These are phyloP conservation scores for Fusarium sp. DNA, from an alignment of 2,329 filamentous ascomycete species.

Conservation along the genomic window DNA sequence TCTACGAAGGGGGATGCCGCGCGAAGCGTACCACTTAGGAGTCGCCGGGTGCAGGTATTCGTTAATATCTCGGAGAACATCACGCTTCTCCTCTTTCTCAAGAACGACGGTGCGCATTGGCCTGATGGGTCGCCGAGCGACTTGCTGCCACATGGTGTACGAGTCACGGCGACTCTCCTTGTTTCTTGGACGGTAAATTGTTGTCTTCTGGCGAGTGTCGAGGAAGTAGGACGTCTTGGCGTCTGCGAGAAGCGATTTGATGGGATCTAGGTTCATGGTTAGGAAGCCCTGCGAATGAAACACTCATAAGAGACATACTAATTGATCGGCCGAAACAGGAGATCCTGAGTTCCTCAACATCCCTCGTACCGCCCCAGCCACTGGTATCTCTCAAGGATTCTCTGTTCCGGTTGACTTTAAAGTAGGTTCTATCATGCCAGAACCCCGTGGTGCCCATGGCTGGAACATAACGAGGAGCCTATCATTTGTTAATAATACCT, in stretches of 20 bases:
- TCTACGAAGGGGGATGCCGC: constrained; percentile 82
- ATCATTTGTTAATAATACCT: background rate
- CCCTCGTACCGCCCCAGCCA: constrained; percentile 60
- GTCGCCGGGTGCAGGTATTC: constrained; percentile 82
- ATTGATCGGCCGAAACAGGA: constrained; percentile 68
- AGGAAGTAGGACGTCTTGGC: constrained; percentile 68
- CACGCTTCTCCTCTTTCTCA: constrained; percentile 75
- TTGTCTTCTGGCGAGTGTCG: constrained; percentile 70
- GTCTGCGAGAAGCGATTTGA: constrained; percentile 70
- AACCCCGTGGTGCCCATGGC: constrained; percentile 69
- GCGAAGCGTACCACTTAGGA: constrained; percentile 80
- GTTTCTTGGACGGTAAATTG: constrained; percentile 68
- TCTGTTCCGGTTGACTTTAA: constrained; percentile 63
- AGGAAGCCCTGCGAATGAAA: background rate
- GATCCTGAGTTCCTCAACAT: constrained; percentile 68
- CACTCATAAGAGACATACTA: constrained; percentile 37
- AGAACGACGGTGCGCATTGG: constrained; percentile 84
- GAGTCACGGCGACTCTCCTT: constrained; percentile 64
- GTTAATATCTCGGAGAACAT: constrained; percentile 80
- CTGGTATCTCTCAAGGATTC: constrained; percentile 57
- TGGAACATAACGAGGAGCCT: constrained; percentile 68
- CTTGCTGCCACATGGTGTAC: constrained; percentile 66
- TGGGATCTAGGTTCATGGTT: constrained; percentile 56
- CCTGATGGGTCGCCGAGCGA: constrained; percentile 75
- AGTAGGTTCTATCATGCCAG: constrained; percentile 69